phyloP scores from a whole-genome alignment of 257 asterid species.

The Paraleonurus japonicus region DNA sequence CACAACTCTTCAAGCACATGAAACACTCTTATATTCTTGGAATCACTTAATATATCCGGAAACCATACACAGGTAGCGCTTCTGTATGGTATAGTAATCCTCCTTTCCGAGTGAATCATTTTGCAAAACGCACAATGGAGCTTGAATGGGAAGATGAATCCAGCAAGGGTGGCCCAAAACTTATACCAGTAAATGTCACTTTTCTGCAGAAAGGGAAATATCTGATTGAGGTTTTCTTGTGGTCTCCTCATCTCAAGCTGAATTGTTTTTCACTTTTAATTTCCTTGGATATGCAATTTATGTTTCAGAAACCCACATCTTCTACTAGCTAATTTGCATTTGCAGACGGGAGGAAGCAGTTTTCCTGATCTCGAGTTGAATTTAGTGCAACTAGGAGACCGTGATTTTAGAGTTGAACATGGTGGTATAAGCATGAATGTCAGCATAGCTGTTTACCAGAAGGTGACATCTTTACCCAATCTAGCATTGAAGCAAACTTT shows the following conservation, averaged over 20 bases:
- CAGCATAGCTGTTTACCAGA: conserved; percentile 68
- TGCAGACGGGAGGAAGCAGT: conserved; percentile 61
- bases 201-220: conserved; percentile 65
- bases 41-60: conserved; percentile 18
- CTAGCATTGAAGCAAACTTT: not conserved
- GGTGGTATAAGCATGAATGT: conserved; percentile 68
- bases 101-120: conserved; percentile 80
- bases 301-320: conserved; percentile 17
- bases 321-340: conserved; percentile 30
- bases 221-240: conserved; percentile 58
- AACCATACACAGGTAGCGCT: conserved; percentile 48
- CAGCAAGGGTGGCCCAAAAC: conserved; percentile 40
- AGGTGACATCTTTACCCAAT: conserved; percentile 45
- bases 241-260: conserved; percentile 15
- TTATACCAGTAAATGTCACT: conserved; percentile 45
- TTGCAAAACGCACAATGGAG: conserved; percentile 56
- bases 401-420: conserved; percentile 72
- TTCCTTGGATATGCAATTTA: not conserved
- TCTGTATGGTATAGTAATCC: conserved; percentile 81
- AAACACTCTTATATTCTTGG: conserved; percentile 7
- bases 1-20: conserved; percentile 15
- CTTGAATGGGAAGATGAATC: conserved; percentile 77
- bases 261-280: conserved; percentile 4
- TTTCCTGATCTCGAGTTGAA: conserved; percentile 54
- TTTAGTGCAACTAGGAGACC: conserved; percentile 50